Evolutionary conservation across 495 filamentous ascomycete species (phyloP).

Genomic region (Venustampulla echinocandica): DNA sequence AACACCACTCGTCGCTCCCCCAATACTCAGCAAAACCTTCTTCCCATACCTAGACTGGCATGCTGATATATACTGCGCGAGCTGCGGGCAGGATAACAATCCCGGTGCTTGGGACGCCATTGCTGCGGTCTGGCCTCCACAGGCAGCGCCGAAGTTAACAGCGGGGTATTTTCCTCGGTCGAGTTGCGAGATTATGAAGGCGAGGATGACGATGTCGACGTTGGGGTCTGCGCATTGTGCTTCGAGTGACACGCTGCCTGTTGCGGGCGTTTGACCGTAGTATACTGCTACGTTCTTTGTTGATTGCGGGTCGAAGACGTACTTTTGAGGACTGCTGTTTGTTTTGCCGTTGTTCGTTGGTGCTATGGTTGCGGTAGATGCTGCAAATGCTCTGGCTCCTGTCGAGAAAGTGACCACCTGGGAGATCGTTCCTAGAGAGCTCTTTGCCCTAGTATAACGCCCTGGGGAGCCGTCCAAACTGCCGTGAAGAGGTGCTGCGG

Average conservation of each 20-base stretch:
- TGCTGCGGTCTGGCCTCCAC: slow-evolving; percentile 7
- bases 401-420: no score
- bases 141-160: slow-evolving; percentile 16
- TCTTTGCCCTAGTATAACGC: no score
- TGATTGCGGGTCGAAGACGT: slow-evolving; percentile 8
- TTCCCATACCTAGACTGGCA: slow-evolving; percentile 58
- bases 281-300: slow-evolving; percentile 16
- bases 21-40: slow-evolving; percentile 58
- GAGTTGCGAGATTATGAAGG: slow-evolving; percentile 4
- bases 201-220: slow-evolving; percentile 25
- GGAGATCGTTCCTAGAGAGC: no score
- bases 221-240: slow-evolving; percentile 11
- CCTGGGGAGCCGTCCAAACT: no score
- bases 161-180: slow-evolving; percentile 8
- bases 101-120: slow-evolving; percentile 12
- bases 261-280: slow-evolving; percentile 21
- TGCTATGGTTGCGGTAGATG: no score
- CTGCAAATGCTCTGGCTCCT: no score
- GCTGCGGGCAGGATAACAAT: slow-evolving; percentile 21
- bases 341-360: no score
- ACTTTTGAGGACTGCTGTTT: no score
- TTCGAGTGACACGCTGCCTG: neutral
- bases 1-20: slow-evolving; percentile 47
- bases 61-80: slow-evolving; percentile 46
- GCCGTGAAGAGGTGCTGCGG: no score